These are phyloP conservation scores for Aureobasidium pullulans DNA, from an alignment of 2,329 filamentous ascomycete species.

Conservation along the genomic window DNA sequence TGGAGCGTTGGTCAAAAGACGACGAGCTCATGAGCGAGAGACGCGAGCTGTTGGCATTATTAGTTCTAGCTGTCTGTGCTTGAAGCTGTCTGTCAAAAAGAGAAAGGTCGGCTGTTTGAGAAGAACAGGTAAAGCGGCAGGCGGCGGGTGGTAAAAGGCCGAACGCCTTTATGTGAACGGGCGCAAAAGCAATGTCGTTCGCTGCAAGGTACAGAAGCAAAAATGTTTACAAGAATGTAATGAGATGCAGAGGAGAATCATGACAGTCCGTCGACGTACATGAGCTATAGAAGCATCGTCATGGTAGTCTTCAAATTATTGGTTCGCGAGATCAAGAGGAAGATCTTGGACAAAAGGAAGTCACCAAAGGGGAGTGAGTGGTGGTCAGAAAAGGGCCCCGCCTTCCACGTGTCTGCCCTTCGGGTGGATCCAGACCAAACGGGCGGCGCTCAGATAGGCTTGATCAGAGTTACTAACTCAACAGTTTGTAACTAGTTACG, in stretches of 20 bases:
- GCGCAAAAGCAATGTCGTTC: not conserved
- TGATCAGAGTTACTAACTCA: too few species aligned
- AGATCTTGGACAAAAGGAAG: not conserved
- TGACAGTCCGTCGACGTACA: too few species aligned
- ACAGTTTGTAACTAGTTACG: too few species aligned
- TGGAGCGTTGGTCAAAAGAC: too few species aligned
- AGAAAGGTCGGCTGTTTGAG: not conserved
- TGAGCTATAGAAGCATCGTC: too few species aligned
- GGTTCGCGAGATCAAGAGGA: not conserved
- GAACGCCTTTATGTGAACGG: conserved; percentile 3
- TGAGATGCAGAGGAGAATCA: too few species aligned
- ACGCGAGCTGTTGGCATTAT: not conserved
- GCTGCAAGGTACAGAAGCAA: conserved; percentile 7
- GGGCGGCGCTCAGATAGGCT: not conserved
- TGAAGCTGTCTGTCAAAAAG: not conserved
- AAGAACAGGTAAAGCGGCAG: not conserved
- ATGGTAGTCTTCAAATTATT: too few species aligned
- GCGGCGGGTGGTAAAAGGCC: not conserved
- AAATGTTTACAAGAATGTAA: too few species aligned
- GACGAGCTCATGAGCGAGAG: not conserved
- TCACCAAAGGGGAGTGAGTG: not conserved
- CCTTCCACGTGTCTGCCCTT: not conserved
- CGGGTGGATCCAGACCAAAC: not conserved
- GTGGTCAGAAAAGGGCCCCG: not conserved
- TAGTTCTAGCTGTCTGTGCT: not conserved